Evolutionary conservation across 2,329 filamentous ascomycete species (phyloP).

Genomic region (Fusarium xyrophilum): DNA sequence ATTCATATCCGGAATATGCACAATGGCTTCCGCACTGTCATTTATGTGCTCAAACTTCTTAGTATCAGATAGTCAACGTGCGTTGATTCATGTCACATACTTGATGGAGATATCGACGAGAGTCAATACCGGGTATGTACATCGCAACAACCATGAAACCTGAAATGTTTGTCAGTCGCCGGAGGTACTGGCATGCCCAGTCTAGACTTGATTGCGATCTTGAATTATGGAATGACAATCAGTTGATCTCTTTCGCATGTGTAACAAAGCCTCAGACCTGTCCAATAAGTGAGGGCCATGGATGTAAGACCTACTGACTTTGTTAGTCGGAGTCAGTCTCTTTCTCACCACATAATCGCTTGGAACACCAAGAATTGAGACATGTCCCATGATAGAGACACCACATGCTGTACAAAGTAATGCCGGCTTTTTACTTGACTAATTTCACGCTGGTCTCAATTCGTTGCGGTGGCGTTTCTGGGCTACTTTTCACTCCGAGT

Average conservation of each 20-base stretch:
- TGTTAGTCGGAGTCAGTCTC: neutral
- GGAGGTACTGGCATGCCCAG: neutral
- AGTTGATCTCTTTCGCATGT: neutral
- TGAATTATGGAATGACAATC: neutral
- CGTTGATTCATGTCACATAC: neutral
- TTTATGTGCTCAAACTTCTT: rapidly evolving
- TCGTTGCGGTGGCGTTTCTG: too few relatives aligned
- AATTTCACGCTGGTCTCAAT: neutral
- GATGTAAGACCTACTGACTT: neutral
- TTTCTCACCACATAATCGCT: rapidly evolving
- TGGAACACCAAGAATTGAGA: neutral
- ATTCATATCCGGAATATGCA: neutral
- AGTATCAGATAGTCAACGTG: neutral
- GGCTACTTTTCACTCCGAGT: too few relatives aligned
- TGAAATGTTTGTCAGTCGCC: neutral
- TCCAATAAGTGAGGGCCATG: too few relatives aligned
- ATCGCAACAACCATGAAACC: neutral
- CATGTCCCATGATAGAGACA: neutral
- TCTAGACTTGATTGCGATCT: too few relatives aligned
- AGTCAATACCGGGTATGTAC: neutral
- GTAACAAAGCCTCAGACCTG: neutral
- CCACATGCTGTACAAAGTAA: neutral
- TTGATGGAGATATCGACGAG: neutral
- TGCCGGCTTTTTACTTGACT: rapidly evolving
- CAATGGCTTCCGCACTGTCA: too few relatives aligned